Base-by-base conservation (phyloP, 257 asterid species). In the Eucommia ulmoides region DNA sequence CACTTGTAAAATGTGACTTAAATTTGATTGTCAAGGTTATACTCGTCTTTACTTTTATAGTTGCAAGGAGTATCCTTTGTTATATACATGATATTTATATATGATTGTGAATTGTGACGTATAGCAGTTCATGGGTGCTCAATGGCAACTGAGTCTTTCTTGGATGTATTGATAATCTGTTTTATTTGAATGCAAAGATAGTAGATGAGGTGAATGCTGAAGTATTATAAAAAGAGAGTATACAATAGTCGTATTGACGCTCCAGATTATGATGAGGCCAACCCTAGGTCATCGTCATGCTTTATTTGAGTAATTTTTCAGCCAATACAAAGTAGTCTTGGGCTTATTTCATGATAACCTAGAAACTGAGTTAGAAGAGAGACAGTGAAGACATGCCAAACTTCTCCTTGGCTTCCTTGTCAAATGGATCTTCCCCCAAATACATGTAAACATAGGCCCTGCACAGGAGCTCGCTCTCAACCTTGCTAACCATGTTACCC, bases 311-410 rank as follows among this genome's bases (percentile, higher is more conserved):
- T 41, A 41, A 19, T 60, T 72, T 67, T 61, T 70, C 67, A 61
- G 66, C 26, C 53, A 4, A 52, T 62, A 46, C 53, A 52, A 8
- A 58, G 65, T 55, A 42, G 56, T 54, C 56, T 52, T 23, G 19
- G 45, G 59, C 24, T 55, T 72, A 72, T 71, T 78, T 74, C 68
- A n/a, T n/a, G n/a, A n/a, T n/a, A n/a, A n/a, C n/a, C n/a, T n/a
- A n/a, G n/a, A n/a, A n/a, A n/a, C n/a, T n/a, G n/a, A n/a, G 16
- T 38, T 38, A 14, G 16, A 38, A 38, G 45, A 38, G 45, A 38
- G 45, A 38, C 10, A 38, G 45, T 14, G n/a, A 3, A 14, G 45
- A 38, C 45, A 38, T 38, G 17, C 45, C 45, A 38, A 38, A 38
- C 16, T 14, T 38, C n/a, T 38, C 45, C 45, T 38, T 38, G 45